Conservation (phyloP, 1,284 basidiomycete genomes). For the Cutaneotrichosporon daszewskae region DNA sequence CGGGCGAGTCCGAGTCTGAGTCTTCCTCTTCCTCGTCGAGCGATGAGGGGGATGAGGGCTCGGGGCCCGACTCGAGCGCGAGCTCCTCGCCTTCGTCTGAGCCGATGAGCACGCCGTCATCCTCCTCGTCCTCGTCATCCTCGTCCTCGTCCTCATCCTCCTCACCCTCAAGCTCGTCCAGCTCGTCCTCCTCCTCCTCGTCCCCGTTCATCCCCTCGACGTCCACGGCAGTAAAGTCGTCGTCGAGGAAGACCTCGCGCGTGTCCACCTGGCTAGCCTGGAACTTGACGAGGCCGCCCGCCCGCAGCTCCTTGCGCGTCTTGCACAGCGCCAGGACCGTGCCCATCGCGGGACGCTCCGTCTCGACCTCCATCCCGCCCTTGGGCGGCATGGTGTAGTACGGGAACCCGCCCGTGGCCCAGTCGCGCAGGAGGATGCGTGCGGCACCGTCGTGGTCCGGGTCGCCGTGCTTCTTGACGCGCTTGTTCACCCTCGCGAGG, state of each 20-base stretch:
- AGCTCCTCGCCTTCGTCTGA: slow-evolving; percentile 42
- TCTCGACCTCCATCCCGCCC: slow-evolving; percentile 11
- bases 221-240: slow-evolving; percentile 49
- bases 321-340: slow-evolving; percentile 57
- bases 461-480: slow-evolving; percentile 74
- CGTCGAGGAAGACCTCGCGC: slow-evolving; percentile 56
- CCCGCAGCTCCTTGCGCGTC: slow-evolving; percentile 55
- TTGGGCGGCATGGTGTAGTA: slow-evolving; percentile 66
- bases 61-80: slow-evolving; percentile 39
- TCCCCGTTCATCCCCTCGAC: slow-evolving; percentile 36
- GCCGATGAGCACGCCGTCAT: slow-evolving; percentile 28
- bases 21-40: slow-evolving; percentile 34
- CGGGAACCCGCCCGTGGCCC: slow-evolving; percentile 72
- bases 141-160: slow-evolving; percentile 30
- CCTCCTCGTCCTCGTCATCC: slow-evolving; percentile 27
- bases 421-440: slow-evolving; percentile 80
- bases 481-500: slow-evolving; percentile 70
- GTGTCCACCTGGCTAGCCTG: slow-evolving; percentile 53
- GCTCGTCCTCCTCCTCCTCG: slow-evolving; percentile 44
- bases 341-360: slow-evolving; percentile 38
- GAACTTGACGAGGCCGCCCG: slow-evolving; percentile 55
- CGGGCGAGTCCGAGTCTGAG: slow-evolving; percentile 27
- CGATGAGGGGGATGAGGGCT: slow-evolving; percentile 36
- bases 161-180: slow-evolving; percentile 34
- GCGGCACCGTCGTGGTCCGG: slow-evolving; percentile 75